Base-by-base conservation (phyloP, 768 basidiomycete genomes). In the Mycena venus region DNA sequence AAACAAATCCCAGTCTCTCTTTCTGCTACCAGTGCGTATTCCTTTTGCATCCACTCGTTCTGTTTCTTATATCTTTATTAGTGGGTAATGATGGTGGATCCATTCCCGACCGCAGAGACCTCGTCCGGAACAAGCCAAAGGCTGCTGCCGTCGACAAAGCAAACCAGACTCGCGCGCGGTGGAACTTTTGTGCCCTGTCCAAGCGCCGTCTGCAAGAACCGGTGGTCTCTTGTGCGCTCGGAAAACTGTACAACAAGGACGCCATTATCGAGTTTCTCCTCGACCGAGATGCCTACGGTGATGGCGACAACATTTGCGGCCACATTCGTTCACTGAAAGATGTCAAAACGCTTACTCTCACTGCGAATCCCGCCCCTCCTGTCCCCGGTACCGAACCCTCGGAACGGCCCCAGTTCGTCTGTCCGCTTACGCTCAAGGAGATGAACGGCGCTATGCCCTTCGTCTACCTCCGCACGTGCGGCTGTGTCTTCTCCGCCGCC, bases 171-270 rank as follows among this genome's bases (percentile, higher is more conserved):
- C 90, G 94, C 38, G 97, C 96, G 2, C 87, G 90, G 58, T 99
- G 96, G 96, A 91, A 95, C 73, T 96, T 95, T 82, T 99, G 98
- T 81, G 96, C 97, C 11, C 87, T 99, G 4, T 98, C 97, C 49
- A 99, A 99, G 96, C 90, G 90, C 66, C 93, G 92, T n/a, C 88
- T 99, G 2, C 92, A 93, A 79, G 92, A 95, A 71, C 98, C 98
- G 0, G 87, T 99, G 7, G 98, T 99, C 0, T 93, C 97, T 0
- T 98, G 96, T 83, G 92, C 92, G 0, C 88, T 99, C 0, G 98
- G 98, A 14, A 98, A 97, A 82, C 86, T 99, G 0, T 99, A 99
- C 82, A 99, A 99, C 84, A 98, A 98, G 80, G 98, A 98, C 78
- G 91, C 97, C 1, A 87, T 99, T 31, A 90, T 99, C 47, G 96